phyloP scores from a whole-genome alignment of 2,329 filamentous ascomycete species.

The Penicillium sp. region DNA sequence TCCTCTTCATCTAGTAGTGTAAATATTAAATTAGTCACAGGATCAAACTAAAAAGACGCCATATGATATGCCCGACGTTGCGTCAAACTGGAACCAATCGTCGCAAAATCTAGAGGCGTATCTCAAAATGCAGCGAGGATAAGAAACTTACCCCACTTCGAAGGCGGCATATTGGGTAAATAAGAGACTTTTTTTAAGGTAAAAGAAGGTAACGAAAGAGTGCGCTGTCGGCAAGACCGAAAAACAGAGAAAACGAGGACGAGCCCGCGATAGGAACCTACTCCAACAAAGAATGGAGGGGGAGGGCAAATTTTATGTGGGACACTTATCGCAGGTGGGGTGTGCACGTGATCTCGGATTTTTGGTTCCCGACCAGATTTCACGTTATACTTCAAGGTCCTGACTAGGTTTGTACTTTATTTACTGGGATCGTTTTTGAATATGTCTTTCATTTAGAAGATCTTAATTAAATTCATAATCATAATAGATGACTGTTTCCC shows the following conservation, averaged over 20 bases:
- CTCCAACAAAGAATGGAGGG: slow-evolving; percentile 22
- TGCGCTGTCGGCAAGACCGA: slow-evolving; percentile 14
- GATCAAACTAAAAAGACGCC: background rate
- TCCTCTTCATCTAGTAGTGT: slow-evolving; percentile 31
- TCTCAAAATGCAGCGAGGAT: slow-evolving; percentile 16
- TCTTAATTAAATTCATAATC: slow-evolving; percentile 31
- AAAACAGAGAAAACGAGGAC: slow-evolving; percentile 9
- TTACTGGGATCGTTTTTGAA: background rate
- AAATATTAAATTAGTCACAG: slow-evolving; percentile 7
- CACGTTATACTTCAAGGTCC: background rate
- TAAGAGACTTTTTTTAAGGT: slow-evolving; percentile 7
- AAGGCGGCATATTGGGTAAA: slow-evolving; percentile 43
- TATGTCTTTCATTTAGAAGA: slow-evolving; percentile 22
- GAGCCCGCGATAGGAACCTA: slow-evolving; percentile 19
- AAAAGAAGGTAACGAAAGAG: slow-evolving; percentile 6
- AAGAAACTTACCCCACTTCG: slow-evolving; percentile 50
- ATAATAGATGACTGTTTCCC: slow-evolving; percentile 17
- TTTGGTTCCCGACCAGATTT: slow-evolving; percentile 20
- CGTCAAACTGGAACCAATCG: background rate
- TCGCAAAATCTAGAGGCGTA: slow-evolving; percentile 1
- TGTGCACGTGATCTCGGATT: slow-evolving; percentile 22
- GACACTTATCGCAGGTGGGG: slow-evolving; percentile 23
- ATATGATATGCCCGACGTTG: background rate
- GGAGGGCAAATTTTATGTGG: slow-evolving; percentile 32
- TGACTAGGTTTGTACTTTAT: background rate